Conservation (phyloP, 805 yeast species). For the Spathaspora passalidarum region DNA sequence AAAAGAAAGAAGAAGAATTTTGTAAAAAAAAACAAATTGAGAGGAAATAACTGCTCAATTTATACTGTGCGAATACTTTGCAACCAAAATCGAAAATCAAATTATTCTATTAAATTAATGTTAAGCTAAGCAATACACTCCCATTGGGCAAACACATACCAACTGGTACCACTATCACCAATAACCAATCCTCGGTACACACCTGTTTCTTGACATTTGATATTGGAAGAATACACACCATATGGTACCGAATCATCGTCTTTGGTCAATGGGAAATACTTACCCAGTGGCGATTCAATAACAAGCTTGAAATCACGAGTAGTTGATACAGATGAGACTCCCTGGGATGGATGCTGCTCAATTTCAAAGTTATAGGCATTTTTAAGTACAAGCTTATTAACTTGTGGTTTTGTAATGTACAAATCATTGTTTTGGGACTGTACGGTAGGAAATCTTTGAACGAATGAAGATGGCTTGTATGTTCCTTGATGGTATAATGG, state of each 20-base stretch:
- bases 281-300: conserved; percentile 83
- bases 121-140: conserved; percentile 41
- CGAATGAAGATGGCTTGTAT: conserved; percentile 62
- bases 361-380: conserved; percentile 65
- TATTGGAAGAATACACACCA: conserved; percentile 59
- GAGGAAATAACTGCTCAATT: not conserved
- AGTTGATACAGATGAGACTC: conserved; percentile 28
- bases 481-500: conserved; percentile 74
- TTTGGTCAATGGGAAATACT: conserved; percentile 57
- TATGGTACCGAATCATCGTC: conserved; percentile 42
- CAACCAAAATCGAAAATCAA: too few relatives aligned
- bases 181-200: conserved; percentile 80
- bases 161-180: conserved; percentile 71
- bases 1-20: too few relatives aligned
- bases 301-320: conserved; percentile 52
- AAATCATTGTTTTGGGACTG: conserved; percentile 68
- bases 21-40: too few relatives aligned
- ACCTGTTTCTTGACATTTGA: conserved; percentile 70
- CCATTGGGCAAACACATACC: conserved; percentile 95
- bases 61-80: too few relatives aligned
- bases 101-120: not conserved
- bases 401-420: conserved; percentile 84
- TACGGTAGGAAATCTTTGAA: conserved; percentile 69
- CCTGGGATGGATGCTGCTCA: conserved; percentile 56
- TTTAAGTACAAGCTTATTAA: conserved; percentile 52